phyloP scores from a whole-genome alignment of 2,329 filamentous ascomycete species.

The Pseudonectria buxi region DNA sequence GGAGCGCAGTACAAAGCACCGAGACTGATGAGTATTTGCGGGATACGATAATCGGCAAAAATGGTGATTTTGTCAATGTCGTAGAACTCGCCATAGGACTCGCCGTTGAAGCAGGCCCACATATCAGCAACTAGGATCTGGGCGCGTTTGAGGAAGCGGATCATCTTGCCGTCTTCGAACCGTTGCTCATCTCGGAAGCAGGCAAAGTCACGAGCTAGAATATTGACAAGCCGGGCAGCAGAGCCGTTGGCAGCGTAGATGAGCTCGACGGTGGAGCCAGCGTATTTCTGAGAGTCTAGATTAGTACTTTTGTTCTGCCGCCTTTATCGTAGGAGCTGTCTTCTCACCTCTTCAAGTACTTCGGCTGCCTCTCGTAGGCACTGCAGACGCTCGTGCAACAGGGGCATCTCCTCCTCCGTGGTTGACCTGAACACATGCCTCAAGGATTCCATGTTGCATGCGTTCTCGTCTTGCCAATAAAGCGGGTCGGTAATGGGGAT shows the following conservation, averaged over 20 bases:
- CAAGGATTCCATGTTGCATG: constrained; percentile 68
- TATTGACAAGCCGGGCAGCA: constrained; percentile 77
- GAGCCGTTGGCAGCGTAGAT: constrained; percentile 70
- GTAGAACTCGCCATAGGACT: constrained; percentile 69
- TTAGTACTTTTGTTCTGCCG: neutral
- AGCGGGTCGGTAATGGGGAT: constrained; percentile 83
- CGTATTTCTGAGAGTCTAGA: constrained; percentile 55
- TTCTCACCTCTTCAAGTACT: constrained; percentile 65
- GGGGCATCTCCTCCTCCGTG: constrained; percentile 79
- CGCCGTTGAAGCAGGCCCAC: constrained; percentile 90
- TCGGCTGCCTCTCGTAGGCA: constrained; percentile 79
- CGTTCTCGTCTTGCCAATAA: constrained; percentile 74
- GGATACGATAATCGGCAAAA: constrained; percentile 97
- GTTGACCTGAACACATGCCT: constrained; percentile 77
- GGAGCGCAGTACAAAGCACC: constrained; percentile 83
- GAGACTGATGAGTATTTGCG: constrained; percentile 81
- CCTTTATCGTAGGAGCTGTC: neutral
- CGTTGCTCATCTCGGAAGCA: constrained; percentile 78
- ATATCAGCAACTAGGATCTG: constrained; percentile 94
- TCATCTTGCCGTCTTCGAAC: constrained; percentile 64
- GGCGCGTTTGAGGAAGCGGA: constrained; percentile 86
- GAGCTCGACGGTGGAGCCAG: constrained; percentile 66
- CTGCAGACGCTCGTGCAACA: constrained; percentile 68
- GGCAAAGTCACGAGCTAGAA: constrained; percentile 72
- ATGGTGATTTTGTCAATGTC: constrained; percentile 97